Conservation (phyloP, 73 alveolate genomes). For the Uronychia binucleata region DNA sequence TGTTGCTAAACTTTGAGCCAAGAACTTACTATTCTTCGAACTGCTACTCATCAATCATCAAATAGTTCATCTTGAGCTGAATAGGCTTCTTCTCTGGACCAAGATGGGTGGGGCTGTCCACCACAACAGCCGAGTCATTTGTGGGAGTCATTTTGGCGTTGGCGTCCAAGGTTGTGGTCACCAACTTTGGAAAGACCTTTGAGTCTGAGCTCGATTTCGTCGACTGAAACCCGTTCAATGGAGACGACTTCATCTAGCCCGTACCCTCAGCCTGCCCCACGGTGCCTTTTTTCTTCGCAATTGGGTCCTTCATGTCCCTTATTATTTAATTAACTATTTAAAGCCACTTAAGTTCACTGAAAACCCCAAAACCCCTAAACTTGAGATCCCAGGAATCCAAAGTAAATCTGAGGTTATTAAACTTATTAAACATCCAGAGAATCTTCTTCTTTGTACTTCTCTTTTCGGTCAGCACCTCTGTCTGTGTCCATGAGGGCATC, state of each 20-base stretch:
- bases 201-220: background rate
- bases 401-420: too few relatives aligned
- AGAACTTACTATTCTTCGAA: background rate
- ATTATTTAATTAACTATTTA: too few relatives aligned
- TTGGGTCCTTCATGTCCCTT: too few relatives aligned
- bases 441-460: background rate
- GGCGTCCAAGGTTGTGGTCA: background rate
- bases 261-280: background rate
- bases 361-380: too few relatives aligned
- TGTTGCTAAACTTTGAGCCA: background rate
- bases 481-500: background rate
- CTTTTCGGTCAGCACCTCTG: constrained; percentile 4
- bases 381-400: too few relatives aligned
- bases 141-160: constrained; percentile 28
- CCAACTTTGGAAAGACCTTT: background rate
- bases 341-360: too few relatives aligned
- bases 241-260: background rate
- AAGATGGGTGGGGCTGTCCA: background rate
- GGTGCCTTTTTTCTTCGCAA: too few relatives aligned
- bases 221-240: constrained; percentile 3
- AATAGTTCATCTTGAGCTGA: background rate
- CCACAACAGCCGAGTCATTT: background rate
- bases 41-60: background rate
- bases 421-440: background rate
- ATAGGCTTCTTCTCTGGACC: background rate